phyloP scores from a whole-genome alignment of 345 rosid species.

The Populus deltoides region DNA sequence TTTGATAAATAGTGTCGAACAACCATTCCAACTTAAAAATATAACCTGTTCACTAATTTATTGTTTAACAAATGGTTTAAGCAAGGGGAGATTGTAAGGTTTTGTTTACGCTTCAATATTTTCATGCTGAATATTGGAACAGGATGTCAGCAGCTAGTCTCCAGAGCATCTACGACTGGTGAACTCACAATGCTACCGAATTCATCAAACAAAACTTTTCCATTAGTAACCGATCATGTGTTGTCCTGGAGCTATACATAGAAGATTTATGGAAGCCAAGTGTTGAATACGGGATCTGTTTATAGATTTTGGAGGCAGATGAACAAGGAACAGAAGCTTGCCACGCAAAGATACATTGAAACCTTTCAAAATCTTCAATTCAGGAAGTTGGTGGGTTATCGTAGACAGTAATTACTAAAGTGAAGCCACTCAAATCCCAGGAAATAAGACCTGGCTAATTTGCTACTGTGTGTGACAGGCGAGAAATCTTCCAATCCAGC shows the following conservation, averaged over 20 bases:
- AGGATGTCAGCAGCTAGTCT: slow-evolving; percentile 59
- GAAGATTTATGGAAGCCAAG: slow-evolving; percentile 69
- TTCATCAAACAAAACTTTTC: neutral
- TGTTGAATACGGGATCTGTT: slow-evolving; percentile 76
- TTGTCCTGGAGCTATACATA: slow-evolving; percentile 70
- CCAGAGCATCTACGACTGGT: slow-evolving; percentile 79
- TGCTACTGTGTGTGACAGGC: slow-evolving; percentile 33
- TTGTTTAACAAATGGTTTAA: no score
- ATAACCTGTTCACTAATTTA: no score
- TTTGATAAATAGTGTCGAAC: no score
- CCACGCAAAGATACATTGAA: slow-evolving; percentile 71
- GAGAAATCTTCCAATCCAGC: slow-evolving; percentile 44
- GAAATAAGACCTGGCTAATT: neutral
- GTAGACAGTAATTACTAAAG: neutral
- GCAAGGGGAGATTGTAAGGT: no score
- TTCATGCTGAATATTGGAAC: slow-evolving; percentile 54
- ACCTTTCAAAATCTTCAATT: slow-evolving; percentile 67
- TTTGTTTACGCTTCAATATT: no score
- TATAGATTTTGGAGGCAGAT: slow-evolving; percentile 81
- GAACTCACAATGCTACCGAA: neutral
- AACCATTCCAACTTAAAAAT: no score
- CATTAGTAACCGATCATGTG: neutral
- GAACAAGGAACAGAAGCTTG: slow-evolving; percentile 68
- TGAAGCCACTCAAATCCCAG: neutral
- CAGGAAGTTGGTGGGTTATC: slow-evolving; percentile 57